phyloP scores from a whole-genome alignment of 495 filamentous ascomycete species.

The Daldinia grandis region DNA sequence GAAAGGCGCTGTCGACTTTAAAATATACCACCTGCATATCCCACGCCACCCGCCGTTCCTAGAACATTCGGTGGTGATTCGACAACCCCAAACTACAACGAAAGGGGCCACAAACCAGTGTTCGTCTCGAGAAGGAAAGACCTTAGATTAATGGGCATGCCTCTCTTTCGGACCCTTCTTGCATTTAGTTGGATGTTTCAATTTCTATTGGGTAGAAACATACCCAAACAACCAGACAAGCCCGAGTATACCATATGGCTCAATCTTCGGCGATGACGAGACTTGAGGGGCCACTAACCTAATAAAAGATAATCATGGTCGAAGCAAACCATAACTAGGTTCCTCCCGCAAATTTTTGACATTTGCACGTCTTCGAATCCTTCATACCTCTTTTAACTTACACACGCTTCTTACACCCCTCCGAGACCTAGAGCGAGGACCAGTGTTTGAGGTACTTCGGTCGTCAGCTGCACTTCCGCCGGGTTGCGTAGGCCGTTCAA shows the following conservation, averaged over 20 bases:
- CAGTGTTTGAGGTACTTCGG: slow-evolving; percentile 20
- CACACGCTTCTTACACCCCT: slow-evolving; percentile 14
- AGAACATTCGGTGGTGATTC: slow-evolving; percentile 43
- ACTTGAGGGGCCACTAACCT: slow-evolving; percentile 13
- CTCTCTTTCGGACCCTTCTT: slow-evolving; percentile 29
- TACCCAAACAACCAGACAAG: slow-evolving; percentile 9
- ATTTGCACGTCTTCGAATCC: slow-evolving; percentile 27
- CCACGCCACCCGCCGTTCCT: slow-evolving; percentile 25
- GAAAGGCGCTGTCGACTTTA: slow-evolving; percentile 22
- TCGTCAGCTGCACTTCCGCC: slow-evolving; percentile 17
- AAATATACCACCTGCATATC: slow-evolving; percentile 28
- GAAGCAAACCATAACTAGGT: slow-evolving; percentile 15
- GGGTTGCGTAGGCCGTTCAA: slow-evolving; percentile 22
- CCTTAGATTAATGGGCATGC: slow-evolving; percentile 34
- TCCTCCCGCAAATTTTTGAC: slow-evolving; percentile 25
- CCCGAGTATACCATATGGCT: slow-evolving; percentile 14
- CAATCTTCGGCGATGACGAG: slow-evolving; percentile 26
- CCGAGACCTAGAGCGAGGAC: slow-evolving; percentile 22
- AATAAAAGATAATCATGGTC: slow-evolving; percentile 13
- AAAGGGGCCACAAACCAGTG: slow-evolving; percentile 11
- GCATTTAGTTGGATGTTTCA: slow-evolving; percentile 21
- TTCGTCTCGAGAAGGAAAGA: slow-evolving; percentile 21
- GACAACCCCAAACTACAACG: slow-evolving; percentile 19
- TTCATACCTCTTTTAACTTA: slow-evolving; percentile 15
- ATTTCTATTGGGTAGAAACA: slow-evolving; percentile 30